These are phyloP conservation scores for Prunus davidiana DNA, from an alignment of 306 rosid genomes.

Conservation along the genomic window DNA sequence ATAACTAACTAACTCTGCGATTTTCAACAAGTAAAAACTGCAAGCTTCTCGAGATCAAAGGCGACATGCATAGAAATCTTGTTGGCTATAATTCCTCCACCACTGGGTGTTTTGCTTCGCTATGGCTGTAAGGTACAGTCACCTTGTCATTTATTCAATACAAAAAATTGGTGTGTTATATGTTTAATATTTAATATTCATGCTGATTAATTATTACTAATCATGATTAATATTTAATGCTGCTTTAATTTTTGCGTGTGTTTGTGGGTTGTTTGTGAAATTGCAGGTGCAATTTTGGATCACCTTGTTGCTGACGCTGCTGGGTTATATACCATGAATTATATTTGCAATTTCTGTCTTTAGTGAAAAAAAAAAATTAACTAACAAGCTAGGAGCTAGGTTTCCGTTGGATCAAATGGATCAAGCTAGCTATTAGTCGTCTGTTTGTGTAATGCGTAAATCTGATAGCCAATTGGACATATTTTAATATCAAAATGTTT, in stretches of 20 bases:
- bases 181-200: too few species aligned
- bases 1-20: too few species aligned
- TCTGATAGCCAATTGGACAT: background rate
- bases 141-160: background rate
- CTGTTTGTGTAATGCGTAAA: background rate
- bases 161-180: too few species aligned
- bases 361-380: background rate
- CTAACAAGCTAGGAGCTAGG: background rate
- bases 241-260: too few species aligned
- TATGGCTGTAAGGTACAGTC: conserved; percentile 30
- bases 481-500: background rate
- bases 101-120: conserved; percentile 38
- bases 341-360: conserved; percentile 36
- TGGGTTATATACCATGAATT: conserved; percentile 42
- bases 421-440: background rate
- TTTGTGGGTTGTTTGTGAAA: background rate
- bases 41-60: too few species aligned
- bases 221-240: too few species aligned
- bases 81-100: conserved; percentile 36
- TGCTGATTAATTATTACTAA: too few species aligned
- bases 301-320: conserved; percentile 31
- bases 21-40: too few species aligned
- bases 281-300: conserved; percentile 49
- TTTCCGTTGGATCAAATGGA: background rate
- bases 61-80: conserved; percentile 29